A percentile compares a stretch with the other conserved stretches of the same genome.
Evolutionary conservation across 208 protist genomes (phyloP).

Genomic region (Leishmania aethiopica): DNA sequence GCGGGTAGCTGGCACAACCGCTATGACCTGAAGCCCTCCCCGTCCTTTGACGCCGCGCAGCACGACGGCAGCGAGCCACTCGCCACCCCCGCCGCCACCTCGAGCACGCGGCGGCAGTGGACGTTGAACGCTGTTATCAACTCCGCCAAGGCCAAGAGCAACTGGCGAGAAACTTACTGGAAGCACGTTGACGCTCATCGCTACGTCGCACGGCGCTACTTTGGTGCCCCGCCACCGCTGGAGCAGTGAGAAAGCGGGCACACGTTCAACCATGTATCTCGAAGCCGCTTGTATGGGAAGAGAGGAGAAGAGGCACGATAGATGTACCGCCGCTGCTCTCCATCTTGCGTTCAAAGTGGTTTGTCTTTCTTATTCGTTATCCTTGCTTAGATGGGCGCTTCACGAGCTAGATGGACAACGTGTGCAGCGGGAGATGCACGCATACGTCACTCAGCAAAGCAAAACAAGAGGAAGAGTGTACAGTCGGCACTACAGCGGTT

Average conservation of each 20-base stretch:
- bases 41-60: constrained; percentile 30
- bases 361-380: too few species aligned
- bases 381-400: neutral
- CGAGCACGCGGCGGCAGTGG: constrained; percentile 7
- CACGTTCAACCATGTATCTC: neutral
- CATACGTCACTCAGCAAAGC: neutral
- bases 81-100: constrained; percentile 1
- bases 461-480: neutral
- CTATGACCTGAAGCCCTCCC: constrained; percentile 64
- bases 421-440: neutral
- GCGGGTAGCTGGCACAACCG: constrained; percentile 38
- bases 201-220: constrained; percentile 75
- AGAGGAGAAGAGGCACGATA: neutral
- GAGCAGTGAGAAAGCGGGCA: constrained; percentile 33
- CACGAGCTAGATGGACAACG: neutral
- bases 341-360: neutral
- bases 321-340: neutral
- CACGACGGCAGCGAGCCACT: constrained; percentile 3
- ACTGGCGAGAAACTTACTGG: constrained; percentile 70
- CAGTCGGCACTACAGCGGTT: neutral
- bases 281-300: neutral
- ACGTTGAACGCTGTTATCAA: constrained; percentile 21
- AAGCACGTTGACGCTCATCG: constrained; percentile 82
- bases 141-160: constrained; percentile 22
- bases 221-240: constrained; percentile 51